These are phyloP conservation scores for Berkeleyomyces rouxiae DNA, from an alignment of 2,329 filamentous ascomycete species.

Conservation along the genomic window DNA sequence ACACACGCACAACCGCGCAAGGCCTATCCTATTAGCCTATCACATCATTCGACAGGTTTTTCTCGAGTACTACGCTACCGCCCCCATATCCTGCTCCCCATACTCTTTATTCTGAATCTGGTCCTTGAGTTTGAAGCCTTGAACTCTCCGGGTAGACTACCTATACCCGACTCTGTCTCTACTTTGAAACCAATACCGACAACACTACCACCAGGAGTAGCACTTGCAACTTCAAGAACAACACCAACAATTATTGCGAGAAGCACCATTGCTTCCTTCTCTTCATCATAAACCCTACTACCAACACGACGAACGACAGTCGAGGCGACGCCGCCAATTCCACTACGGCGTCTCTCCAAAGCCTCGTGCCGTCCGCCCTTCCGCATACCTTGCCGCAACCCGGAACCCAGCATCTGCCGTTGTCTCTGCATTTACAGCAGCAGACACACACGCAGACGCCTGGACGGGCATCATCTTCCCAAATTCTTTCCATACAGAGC, in stretches of 20 bases:
- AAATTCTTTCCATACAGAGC: slow-evolving; percentile 44
- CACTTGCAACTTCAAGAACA: neutral
- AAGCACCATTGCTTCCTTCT: neutral
- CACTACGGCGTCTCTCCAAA: slow-evolving; percentile 8
- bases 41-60: neutral
- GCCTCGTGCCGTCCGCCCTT: neutral
- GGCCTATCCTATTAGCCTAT: neutral
- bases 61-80: neutral
- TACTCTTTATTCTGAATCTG: neutral
- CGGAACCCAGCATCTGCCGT: slow-evolving; percentile 8
- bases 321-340: neutral
- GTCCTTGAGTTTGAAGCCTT: neutral
- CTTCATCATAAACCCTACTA: slow-evolving; percentile 1
- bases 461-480: slow-evolving; percentile 35
- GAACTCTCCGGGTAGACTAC: neutral
- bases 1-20: neutral
- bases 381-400: neutral
- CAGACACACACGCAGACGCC: slow-evolving; percentile 21
- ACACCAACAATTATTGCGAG: neutral
- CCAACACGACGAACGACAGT: slow-evolving; percentile 1
- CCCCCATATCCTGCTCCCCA: neutral
- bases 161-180: neutral
- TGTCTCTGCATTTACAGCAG: slow-evolving; percentile 23
- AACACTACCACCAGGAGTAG: neutral
- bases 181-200: neutral